phyloP scores from a whole-genome alignment of 176 grass and related monocot genomes.

The Cocos nucifera region DNA sequence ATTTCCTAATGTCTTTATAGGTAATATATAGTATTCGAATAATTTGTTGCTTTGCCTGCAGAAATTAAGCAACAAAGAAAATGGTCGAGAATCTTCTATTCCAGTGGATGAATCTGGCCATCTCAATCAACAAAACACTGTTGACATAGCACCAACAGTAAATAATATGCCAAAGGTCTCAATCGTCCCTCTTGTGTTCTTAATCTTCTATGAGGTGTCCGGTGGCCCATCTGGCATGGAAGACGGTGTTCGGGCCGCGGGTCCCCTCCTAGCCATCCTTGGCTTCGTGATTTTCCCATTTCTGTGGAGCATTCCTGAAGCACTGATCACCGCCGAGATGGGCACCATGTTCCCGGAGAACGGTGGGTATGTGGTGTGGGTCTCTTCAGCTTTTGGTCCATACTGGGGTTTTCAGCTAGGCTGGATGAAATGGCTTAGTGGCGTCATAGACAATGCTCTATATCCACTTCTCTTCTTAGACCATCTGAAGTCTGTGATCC shows the following conservation, averaged over 20 bases:
- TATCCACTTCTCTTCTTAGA: slow-evolving; percentile 89
- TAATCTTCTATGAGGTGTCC: slow-evolving; percentile 91
- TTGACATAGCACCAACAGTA: not conserved
- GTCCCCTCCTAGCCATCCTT: slow-evolving; percentile 68
- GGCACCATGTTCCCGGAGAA: slow-evolving; percentile 87
- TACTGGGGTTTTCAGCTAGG: slow-evolving; percentile 98
- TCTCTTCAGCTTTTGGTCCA: slow-evolving; percentile 66
- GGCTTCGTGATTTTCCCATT: slow-evolving; percentile 73
- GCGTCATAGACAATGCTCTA: slow-evolving; percentile 83
- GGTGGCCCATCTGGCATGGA: slow-evolving; percentile 76
- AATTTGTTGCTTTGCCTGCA: too few relatives aligned
- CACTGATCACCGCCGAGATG: slow-evolving; percentile 87
- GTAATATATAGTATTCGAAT: too few relatives aligned
- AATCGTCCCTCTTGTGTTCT: slow-evolving; percentile 53
- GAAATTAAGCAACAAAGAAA: too few relatives aligned
- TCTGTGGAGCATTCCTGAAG: slow-evolving; percentile 83
- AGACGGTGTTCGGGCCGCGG: slow-evolving; percentile 57
- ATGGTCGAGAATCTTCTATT: not conserved
- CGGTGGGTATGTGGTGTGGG: slow-evolving; percentile 86
- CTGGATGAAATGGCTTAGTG: slow-evolving; percentile 91
- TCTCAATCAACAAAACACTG: not conserved
- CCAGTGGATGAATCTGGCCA: not conserved
- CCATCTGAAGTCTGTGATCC: slow-evolving; percentile 70
- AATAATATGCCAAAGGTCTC: slow-evolving; percentile 37
- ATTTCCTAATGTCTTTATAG: too few relatives aligned